Evolutionary conservation across 768 basidiomycete genomes (phyloP).

Genomic region (Pleurotus salmoneostramineus): DNA sequence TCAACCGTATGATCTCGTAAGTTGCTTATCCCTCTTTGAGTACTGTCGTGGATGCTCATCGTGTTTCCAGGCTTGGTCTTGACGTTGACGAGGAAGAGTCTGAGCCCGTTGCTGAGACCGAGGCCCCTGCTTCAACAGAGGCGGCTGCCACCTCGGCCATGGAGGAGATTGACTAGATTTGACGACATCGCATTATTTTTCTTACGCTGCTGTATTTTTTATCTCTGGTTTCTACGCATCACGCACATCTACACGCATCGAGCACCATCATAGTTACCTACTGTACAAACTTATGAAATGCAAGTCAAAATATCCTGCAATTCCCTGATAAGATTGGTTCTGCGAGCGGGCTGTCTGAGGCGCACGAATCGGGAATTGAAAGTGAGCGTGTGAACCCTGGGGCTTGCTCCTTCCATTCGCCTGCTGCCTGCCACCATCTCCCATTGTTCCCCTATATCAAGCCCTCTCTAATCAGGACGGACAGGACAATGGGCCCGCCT

Average conservation of each 20-base stretch:
- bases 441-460: constrained; percentile 13
- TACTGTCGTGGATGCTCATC: background rate
- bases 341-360: too few relatives aligned
- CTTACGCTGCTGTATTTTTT: constrained; percentile 12
- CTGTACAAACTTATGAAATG: background rate
- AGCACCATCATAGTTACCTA: background rate
- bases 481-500: constrained; percentile 7
- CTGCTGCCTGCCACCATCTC: background rate
- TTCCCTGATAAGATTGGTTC: too few relatives aligned
- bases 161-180: constrained; percentile 90
- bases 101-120: constrained; percentile 34
- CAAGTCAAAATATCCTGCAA: constrained; percentile 9
- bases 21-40: constrained; percentile 17
- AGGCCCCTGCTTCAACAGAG: constrained; percentile 51
- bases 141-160: constrained; percentile 75
- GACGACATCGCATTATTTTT: background rate
- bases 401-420: too few relatives aligned
- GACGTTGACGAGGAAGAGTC: constrained; percentile 83
- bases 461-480: too few relatives aligned
- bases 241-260: background rate
- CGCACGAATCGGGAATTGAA: too few relatives aligned
- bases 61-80: constrained; percentile 58
- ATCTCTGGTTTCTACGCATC: constrained; percentile 20
- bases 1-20: constrained; percentile 93
- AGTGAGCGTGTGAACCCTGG: too few relatives aligned